Conservation (phyloP, 1,284 basidiomycete genomes). For the Trametes pubescens region DNA sequence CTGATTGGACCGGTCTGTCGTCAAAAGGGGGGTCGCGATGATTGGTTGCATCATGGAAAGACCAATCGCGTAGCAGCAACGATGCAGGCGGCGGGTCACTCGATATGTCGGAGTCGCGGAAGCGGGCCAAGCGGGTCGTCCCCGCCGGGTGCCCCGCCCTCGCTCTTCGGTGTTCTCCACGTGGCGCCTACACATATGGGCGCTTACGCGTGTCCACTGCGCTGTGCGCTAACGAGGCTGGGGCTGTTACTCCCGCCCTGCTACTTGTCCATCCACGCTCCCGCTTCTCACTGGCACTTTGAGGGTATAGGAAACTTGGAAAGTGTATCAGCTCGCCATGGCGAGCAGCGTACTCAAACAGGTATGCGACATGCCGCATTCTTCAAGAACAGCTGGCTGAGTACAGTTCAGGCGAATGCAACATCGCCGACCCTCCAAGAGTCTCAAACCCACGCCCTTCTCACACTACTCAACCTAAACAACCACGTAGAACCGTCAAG, state of each 20-base stretch:
- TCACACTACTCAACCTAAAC: conserved; percentile 56
- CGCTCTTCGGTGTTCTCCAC: conserved; percentile 13
- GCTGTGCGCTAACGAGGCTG: conserved; percentile 9
- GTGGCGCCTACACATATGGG: conserved; percentile 21
- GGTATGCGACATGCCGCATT: conserved; percentile 46
- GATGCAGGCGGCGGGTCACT: neutral
- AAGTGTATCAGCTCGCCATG: conserved; percentile 47
- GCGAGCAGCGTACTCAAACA: conserved; percentile 63
- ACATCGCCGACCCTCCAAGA: conserved; percentile 70
- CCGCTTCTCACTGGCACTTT: neutral
- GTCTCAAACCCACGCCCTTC: conserved; percentile 79
- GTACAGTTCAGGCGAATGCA: conserved; percentile 35
- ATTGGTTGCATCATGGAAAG: conserved; percentile 3
- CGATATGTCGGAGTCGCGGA: neutral
- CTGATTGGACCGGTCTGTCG: conserved; percentile 3
- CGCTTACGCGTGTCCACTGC: conserved; percentile 22
- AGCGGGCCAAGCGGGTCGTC: neutral
- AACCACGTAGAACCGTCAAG: conserved; percentile 43
- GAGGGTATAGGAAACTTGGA: too few relatives aligned
- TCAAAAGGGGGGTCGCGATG: neutral
- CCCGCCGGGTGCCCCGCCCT: conserved; percentile 3
- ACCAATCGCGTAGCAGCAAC: conserved; percentile 8
- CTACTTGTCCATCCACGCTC: neutral
- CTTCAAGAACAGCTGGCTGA: neutral
- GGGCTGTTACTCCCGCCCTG: neutral